Percentiles rank a stretch among this genome's conserved stretches.
Conservation (phyloP, 768 basidiomycete genomes). For the Leccinum aurantiacum region DNA sequence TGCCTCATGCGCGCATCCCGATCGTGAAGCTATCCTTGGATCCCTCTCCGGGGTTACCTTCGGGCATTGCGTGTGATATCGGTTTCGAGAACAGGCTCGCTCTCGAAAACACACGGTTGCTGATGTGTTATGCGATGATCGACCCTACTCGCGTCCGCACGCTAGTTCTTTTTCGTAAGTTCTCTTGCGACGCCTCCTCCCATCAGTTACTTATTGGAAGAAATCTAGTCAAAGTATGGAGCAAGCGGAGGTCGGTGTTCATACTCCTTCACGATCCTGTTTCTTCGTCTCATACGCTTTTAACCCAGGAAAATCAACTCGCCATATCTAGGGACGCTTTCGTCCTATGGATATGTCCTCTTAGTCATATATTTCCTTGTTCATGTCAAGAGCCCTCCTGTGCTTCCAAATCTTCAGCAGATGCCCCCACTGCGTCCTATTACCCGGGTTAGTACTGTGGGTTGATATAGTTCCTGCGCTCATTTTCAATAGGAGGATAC, state of each 20-base stretch:
- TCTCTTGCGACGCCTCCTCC: conserved; percentile 14
- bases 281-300: conserved; percentile 2
- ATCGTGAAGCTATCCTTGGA: conserved; percentile 96
- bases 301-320: conserved; percentile 90
- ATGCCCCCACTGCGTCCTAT: conserved; percentile 91
- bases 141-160: conserved; percentile 93
- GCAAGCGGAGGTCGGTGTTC: conserved; percentile 73
- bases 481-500: conserved; percentile 62
- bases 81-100: conserved; percentile 98
- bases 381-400: conserved; percentile 96
- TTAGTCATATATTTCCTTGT: conserved; percentile 98
- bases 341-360: conserved; percentile 96
- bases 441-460: conserved; percentile 52
- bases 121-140: conserved; percentile 97
- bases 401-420: conserved; percentile 93
- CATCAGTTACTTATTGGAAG: conserved; percentile 11
- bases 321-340: conserved; percentile 94
- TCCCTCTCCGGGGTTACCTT: conserved; percentile 75
- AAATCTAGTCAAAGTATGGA: conserved; percentile 95
- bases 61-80: conserved; percentile 96
- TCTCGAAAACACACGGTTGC: conserved; percentile 91
- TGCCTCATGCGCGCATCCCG: conserved; percentile 96
- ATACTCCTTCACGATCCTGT: background rate
- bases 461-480: conserved; percentile 13
- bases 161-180: conserved; percentile 94